Base-by-base conservation (phyloP, 1,284 basidiomycete species). In the Trichosporon sp. region DNA sequence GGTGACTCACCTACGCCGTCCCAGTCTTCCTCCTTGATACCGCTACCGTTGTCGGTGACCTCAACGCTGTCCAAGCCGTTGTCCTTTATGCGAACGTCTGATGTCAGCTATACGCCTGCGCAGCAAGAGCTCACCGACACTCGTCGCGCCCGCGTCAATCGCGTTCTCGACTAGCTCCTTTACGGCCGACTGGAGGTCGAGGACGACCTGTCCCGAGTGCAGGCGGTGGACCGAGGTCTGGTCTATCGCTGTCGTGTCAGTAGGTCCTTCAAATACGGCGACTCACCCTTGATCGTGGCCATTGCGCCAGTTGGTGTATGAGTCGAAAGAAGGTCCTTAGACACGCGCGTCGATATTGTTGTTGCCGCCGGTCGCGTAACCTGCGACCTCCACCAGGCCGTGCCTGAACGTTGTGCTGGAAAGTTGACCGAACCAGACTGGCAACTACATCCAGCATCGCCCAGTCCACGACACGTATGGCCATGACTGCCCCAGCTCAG, bases 131-230 rank as follows among this genome's bases (percentile, higher is more conserved):
- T 67, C 66, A 92, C 95, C 94, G 66, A 99, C 90, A 75, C 85
- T 90, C 0, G 92, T 94, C 0, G 96, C 93, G 0, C 91, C 91
- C 0, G 96, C 95, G 81, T 99, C 97, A 35, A 98, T 85, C 71
- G 93, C 93, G 81, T 99, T 99, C 84, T 99, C 97, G 1, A 99
- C 89, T 1, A 99, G 89, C 82, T 99, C 97, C 81, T 99, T 99
- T 69, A 99, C 91, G 0, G 94, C 94, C 0, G 91, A 92, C 79
- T 95, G 94, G 1, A 99, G 88, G 81, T 98, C 95, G 37, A 96
- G 88, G 0, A 99, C 92, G 38, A 99, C 96, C 81, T 99, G 97
- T 0, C 94, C 95, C 4, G 94, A 94, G 0, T 94, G 93, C 70
- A 98, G 91, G 68, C 89, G 88, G 81, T 96, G 94, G 8, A 94